Conservation (phyloP, 2,329 filamentous ascomycete genomes). For the Trichoderma lentiforme region DNA sequence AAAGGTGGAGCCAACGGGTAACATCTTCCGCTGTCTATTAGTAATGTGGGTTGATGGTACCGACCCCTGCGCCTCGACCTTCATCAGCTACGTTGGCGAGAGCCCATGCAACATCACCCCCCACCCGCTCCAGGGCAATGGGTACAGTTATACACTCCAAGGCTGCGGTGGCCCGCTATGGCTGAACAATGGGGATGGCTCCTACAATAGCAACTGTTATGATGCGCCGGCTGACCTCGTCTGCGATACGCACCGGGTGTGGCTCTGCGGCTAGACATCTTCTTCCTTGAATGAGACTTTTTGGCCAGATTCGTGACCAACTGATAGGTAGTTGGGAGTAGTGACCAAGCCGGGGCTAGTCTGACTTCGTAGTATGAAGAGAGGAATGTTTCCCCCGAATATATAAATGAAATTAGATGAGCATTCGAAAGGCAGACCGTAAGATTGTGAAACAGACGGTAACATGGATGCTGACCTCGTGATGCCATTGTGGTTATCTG, state of each 20-base stretch:
- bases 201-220: background rate
- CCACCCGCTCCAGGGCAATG: background rate
- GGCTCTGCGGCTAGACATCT: background rate
- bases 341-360: background rate
- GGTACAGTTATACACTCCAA: background rate
- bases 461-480: too few species aligned
- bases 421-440: too few species aligned
- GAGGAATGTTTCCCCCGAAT: background rate
- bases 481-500: too few species aligned
- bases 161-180: background rate
- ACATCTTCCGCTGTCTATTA: background rate
- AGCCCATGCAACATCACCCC: background rate
- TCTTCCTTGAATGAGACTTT: background rate
- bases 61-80: background rate
- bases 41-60: slow-evolving; percentile 2
- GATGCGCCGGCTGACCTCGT: background rate
- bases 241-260: background rate
- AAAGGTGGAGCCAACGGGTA: too few species aligned
- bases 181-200: background rate
- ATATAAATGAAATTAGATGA: background rate
- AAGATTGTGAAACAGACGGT: too few species aligned
- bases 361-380: background rate
- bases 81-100: background rate
- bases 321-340: background rate
- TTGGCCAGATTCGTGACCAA: background rate